Evolutionary conservation across 208 protist species (phyloP).

Genomic region (Crithidia bombi): DNA sequence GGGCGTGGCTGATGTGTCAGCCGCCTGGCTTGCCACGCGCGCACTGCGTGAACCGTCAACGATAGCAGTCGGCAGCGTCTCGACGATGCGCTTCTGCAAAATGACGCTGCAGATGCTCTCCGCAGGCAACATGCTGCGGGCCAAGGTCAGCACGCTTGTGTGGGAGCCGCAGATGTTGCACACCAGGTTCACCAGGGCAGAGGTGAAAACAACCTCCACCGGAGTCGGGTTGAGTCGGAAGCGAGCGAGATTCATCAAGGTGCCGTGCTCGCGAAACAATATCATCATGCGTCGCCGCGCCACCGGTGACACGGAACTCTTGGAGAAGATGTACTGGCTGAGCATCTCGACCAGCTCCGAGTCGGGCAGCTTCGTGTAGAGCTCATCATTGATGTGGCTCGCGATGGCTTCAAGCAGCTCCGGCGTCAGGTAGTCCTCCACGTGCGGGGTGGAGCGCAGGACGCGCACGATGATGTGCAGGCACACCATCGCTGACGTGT

Average conservation of each 20-base stretch:
- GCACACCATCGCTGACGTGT: constrained; percentile 40
- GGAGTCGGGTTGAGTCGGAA: constrained; percentile 30
- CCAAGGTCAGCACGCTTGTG: constrained; percentile 64
- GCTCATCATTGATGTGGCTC: constrained; percentile 47
- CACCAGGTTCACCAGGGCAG: constrained; percentile 69
- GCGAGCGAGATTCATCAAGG: constrained; percentile 42
- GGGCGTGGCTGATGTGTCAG: constrained; percentile 13
- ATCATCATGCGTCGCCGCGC: constrained; percentile 74
- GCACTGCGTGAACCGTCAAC: constrained; percentile 6
- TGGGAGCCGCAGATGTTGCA: constrained; percentile 68
- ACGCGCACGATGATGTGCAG: constrained; percentile 70
- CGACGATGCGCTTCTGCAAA: constrained; percentile 26
- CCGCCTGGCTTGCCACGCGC: not conserved
- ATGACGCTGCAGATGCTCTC: constrained; percentile 41
- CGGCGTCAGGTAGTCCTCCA: constrained; percentile 62
- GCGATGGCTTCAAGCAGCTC: constrained; percentile 51
- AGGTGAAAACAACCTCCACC: constrained; percentile 55
- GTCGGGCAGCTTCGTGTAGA: constrained; percentile 54
- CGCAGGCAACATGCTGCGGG: constrained; percentile 56
- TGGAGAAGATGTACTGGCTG: constrained; percentile 58
- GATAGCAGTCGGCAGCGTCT: constrained; percentile 3
- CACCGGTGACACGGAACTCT: constrained; percentile 46
- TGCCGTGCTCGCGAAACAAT: constrained; percentile 60
- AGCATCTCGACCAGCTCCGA: constrained; percentile 64
- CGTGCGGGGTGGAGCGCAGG: constrained; percentile 53